These are phyloP conservation scores for Pythium scleroteichum DNA, from an alignment of 352 stramenopile species.

Conservation along the genomic window DNA sequence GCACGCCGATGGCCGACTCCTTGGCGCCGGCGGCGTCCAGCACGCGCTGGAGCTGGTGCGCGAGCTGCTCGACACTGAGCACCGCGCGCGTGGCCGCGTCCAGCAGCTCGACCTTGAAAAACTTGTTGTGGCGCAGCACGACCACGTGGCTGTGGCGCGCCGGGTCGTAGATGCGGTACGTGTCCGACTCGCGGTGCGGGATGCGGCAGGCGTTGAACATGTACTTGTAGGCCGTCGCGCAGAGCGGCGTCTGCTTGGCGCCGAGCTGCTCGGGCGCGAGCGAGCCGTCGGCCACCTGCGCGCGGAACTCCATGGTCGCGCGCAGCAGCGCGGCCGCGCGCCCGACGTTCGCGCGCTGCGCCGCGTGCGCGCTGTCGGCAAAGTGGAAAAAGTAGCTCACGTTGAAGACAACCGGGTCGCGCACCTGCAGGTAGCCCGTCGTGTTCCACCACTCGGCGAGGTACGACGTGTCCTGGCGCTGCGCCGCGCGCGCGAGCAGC, in stretches of 20 bases:
- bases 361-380: constrained; percentile 53
- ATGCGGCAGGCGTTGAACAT: constrained; percentile 96
- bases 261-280: constrained; percentile 90
- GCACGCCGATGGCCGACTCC: constrained; percentile 61
- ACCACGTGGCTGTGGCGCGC: constrained; percentile 83
- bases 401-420: constrained; percentile 86
- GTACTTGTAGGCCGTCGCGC: constrained; percentile 92
- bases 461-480: constrained; percentile 68
- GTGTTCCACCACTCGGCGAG: constrained; percentile 84
- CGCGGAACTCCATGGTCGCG: constrained; percentile 88
- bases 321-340: constrained; percentile 84
- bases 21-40: constrained; percentile 45
- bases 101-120: constrained; percentile 65
- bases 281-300: constrained; percentile 82
- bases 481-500: constrained; percentile 50
- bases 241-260: constrained; percentile 89
- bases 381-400: constrained; percentile 92
- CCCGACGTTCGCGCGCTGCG: constrained; percentile 64
- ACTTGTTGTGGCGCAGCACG: constrained; percentile 86
- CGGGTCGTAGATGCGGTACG: constrained; percentile 91
- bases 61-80: constrained; percentile 62
- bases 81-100: constrained; percentile 34
- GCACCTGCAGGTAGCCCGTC: constrained; percentile 70
- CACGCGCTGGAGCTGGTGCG: constrained; percentile 55
- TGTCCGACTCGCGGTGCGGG: constrained; percentile 70